A percentile compares a stretch with the other conserved stretches of the same genome.
Conservation (phyloP, 306 rosid genomes). For the Quercus robur region DNA sequence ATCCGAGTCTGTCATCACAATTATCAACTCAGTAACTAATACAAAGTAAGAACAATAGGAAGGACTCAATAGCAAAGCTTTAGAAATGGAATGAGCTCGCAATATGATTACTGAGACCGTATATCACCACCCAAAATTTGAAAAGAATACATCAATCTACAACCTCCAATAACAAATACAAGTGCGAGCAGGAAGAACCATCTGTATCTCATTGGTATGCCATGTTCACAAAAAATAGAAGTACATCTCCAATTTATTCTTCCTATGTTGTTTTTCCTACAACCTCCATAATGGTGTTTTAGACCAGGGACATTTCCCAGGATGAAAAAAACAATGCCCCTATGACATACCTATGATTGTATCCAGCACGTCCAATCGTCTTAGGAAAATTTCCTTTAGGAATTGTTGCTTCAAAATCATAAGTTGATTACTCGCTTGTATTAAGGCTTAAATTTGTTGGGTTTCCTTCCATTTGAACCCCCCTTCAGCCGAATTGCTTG, state of each 20-base stretch:
- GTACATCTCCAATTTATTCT: conserved; percentile 1
- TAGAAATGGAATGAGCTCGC: background rate
- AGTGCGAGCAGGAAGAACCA: background rate
- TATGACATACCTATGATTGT: background rate
- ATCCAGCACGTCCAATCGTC: background rate
- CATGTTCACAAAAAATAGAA: background rate
- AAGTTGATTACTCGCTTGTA: background rate
- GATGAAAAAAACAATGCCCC: background rate
- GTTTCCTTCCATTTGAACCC: conserved; percentile 54
- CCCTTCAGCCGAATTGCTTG: conserved; percentile 31
- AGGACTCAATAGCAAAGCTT: background rate
- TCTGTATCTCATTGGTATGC: background rate
- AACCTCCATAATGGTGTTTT: conserved; percentile 13
- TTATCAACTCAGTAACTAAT: too few species aligned
- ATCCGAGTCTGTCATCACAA: too few species aligned
- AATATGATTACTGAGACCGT: background rate
- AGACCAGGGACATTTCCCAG: background rate
- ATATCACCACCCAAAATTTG: background rate
- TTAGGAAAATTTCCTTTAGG: background rate
- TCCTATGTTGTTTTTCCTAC: background rate
- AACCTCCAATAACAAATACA: background rate
- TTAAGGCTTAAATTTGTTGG: conserved; percentile 45
- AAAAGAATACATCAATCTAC: background rate
- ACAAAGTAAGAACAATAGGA: background rate
- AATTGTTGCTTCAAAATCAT: background rate